Evolutionary conservation across 805 yeast species (phyloP).

Genomic region (Pichia thaimueangensis): DNA sequence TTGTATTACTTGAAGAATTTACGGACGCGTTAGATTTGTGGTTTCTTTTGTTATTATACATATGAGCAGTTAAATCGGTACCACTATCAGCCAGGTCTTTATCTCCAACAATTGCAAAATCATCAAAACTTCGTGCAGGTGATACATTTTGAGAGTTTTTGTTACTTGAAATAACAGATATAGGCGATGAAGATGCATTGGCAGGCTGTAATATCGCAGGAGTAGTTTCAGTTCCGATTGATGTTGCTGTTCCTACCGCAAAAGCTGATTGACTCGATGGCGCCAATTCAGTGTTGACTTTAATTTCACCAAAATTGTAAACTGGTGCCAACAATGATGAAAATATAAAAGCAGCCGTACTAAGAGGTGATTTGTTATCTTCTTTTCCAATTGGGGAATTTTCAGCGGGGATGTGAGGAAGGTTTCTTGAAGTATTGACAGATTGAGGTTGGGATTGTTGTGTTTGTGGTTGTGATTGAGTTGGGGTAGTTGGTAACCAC

Average conservation of each 20-base stretch:
- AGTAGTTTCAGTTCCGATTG: no score
- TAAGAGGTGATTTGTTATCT: not conserved
- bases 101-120: conserved; percentile 41
- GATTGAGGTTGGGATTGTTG: not conserved
- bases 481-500: not conserved
- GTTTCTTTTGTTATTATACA: conserved; percentile 1
- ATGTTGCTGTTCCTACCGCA: no score
- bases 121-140: conserved; percentile 23
- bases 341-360: not conserved
- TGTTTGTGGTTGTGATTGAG: not conserved
- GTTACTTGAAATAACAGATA: not conserved
- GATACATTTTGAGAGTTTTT: not conserved
- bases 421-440: not conserved
- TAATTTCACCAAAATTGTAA: conserved; percentile 4
- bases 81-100: conserved; percentile 20
- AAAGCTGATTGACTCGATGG: no score
- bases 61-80: not conserved
- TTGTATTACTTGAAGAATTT: not conserved
- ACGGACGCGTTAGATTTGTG: not conserved
- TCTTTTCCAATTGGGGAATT: not conserved
- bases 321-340: conserved; percentile 9
- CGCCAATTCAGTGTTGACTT: not conserved
- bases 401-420: not conserved
- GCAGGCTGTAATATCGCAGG: no score
- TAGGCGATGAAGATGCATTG: not conserved